These are phyloP conservation scores for Aegilops umbellulata DNA, from an alignment of 176 grass and related monocot genomes.

Conservation along the genomic window DNA sequence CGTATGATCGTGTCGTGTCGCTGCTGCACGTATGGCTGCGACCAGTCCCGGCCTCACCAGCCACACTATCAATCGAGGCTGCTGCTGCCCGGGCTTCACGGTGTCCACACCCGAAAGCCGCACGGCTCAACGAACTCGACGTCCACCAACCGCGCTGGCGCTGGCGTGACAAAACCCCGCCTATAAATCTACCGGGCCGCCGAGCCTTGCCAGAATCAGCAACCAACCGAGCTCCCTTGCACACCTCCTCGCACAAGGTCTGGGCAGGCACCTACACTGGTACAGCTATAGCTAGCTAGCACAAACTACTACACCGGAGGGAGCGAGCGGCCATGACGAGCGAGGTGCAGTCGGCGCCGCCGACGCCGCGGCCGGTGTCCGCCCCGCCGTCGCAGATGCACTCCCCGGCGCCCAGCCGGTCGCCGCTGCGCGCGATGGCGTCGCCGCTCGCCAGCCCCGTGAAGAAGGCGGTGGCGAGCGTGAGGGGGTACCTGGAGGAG, in stretches of 20 bases:
- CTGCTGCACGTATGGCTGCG: neutral
- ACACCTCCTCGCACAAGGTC: too few species aligned
- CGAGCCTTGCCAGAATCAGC: neutral
- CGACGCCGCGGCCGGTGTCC: conserved; percentile 56
- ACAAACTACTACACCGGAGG: neutral
- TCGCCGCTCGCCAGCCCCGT: conserved; percentile 61
- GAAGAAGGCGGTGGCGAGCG: conserved; percentile 65
- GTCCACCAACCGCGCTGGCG: conserved; percentile 37
- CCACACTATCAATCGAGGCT: neutral
- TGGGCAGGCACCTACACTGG: too few species aligned
- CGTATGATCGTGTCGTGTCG: neutral
- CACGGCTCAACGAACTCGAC: neutral
- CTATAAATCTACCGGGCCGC: conserved; percentile 30
- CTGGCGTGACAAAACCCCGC: neutral
- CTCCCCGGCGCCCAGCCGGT: conserved; percentile 38
- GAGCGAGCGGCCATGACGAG: conserved; percentile 33
- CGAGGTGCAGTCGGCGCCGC: conserved; percentile 60
- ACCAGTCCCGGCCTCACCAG: too few species aligned
- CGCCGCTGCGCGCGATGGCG: conserved; percentile 52
- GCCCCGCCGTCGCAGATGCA: conserved; percentile 63
- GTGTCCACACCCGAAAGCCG: conserved; percentile 2
- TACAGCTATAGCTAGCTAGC: neutral
- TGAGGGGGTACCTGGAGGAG: conserved; percentile 64
- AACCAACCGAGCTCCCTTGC: neutral
- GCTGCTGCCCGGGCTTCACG: neutral